Evolutionary conservation across 306 rosid species (phyloP), one percentile per base, ranked within the genome.

Genomic region (Coriaria nepalensis): DNA sequence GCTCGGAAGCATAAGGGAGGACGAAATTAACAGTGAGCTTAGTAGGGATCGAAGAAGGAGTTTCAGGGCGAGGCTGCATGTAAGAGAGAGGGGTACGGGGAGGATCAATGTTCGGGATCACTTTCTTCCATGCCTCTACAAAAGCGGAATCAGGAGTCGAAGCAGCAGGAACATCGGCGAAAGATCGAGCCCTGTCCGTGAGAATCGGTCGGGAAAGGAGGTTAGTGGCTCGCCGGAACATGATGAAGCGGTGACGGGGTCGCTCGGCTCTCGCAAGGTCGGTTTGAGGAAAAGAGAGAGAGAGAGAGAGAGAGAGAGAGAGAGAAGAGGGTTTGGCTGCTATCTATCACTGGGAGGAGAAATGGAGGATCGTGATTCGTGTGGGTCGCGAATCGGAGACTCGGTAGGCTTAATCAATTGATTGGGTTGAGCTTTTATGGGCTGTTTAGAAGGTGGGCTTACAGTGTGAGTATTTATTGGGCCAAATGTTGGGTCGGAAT

Each of bases 201-300:
- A 62, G 8, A 9, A 42, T 32, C 43, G 68, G 64, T 10, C 81
- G 62, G 74, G 69, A 33, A 58, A 84, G 43, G 33, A 78, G 47
- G 55, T 60, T 13, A 20, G 88, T 40, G 9, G 87, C 86, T 43
- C 93, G 86, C 53, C 95, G 92, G 57, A 84, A 64, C 97, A 90
- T 90, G 53, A 56, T 61, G 57, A 59, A 43, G 43, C 55, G 38
- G 10, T 10, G 54, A 9, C 60, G 42, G 66, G 61, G 69, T 82
- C 90, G 95, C 95, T 88, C 97, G 93, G 95, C 59, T 68, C 72
- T 59, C 84, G 95, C 95, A 78, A 73, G 77, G 93, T 88, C 90
- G 90, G 95, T n/a, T n/a, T n/a, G n/a, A 81, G 87, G 65, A 62
- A 57, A 40, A 59, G 37, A 10, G 54, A 10, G 33, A 40, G 55